phyloP scores from a whole-genome alignment of 768 basidiomycete genomes.

The Saitozyma podzolica region DNA sequence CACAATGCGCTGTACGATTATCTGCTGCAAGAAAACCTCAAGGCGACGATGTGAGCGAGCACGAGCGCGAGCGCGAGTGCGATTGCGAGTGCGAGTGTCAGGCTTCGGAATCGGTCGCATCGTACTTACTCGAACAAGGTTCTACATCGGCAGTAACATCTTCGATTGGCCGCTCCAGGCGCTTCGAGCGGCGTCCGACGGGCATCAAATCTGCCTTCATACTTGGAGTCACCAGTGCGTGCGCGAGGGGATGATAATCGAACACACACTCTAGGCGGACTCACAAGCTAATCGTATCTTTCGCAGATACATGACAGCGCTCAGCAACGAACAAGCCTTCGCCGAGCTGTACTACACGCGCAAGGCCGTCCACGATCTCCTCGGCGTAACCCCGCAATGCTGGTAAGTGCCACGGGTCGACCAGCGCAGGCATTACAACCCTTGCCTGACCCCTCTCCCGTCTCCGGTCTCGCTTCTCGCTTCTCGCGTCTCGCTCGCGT shows the following conservation, averaged over 20 bases:
- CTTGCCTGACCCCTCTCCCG: too few relatives aligned
- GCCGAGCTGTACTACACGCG: constrained; percentile 49
- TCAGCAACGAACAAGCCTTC: constrained; percentile 48
- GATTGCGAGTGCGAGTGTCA: background rate
- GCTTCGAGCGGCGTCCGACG: constrained; percentile 47
- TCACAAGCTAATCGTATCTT: too few relatives aligned
- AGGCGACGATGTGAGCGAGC: constrained; percentile 51
- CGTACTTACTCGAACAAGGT: constrained; percentile 17
- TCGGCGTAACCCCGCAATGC: constrained; percentile 40
- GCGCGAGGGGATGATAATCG: too few relatives aligned
- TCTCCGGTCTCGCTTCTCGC: too few relatives aligned
- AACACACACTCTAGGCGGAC: too few relatives aligned
- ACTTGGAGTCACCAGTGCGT: constrained; percentile 46
- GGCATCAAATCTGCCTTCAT: constrained; percentile 51
- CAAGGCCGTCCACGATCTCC: constrained; percentile 38
- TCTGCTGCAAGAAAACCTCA: constrained; percentile 47
- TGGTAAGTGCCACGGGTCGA: constrained; percentile 9
- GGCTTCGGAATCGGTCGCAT: too few relatives aligned
- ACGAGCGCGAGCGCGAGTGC: too few relatives aligned
- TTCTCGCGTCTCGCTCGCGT: too few relatives aligned
- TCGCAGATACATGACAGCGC: constrained; percentile 67
- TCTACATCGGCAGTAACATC: constrained; percentile 55
- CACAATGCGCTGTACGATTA: constrained; percentile 55
- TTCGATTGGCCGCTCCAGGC: constrained; percentile 54
- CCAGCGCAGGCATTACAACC: too few relatives aligned